Conservation (phyloP, 129 eudicot species). For the Lonicera japonica region DNA sequence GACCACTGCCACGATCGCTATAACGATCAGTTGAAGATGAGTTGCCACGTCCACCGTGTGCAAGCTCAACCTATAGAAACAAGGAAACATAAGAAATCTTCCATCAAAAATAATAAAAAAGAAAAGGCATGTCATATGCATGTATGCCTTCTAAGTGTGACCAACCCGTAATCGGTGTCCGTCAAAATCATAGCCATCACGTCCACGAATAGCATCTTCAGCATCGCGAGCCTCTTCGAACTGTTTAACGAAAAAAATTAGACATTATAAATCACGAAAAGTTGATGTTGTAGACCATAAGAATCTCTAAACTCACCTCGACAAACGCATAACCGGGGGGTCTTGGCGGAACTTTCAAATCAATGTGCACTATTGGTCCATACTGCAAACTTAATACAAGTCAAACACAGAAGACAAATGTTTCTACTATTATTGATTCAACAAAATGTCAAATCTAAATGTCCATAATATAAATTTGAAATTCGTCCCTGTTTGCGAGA, state of each 20-base stretch:
- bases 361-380: slow-evolving; percentile 85
- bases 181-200: slow-evolving; percentile 94
- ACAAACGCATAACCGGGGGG: slow-evolving; percentile 98
- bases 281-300: not conserved
- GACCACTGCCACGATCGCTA: slow-evolving; percentile 36
- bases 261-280: not conserved
- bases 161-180: slow-evolving; percentile 84
- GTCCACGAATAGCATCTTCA: slow-evolving; percentile 90
- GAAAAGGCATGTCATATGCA: slow-evolving; percentile 1
- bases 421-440: not conserved
- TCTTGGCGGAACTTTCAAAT: slow-evolving; percentile 91
- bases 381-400: slow-evolving; percentile 42
- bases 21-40: slow-evolving; percentile 67
- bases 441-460: not conserved
- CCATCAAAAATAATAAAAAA: not conserved
- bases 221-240: slow-evolving; percentile 96
- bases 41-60: slow-evolving; percentile 96
- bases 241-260: slow-evolving; percentile 21
- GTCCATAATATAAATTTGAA: not conserved
- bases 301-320: slow-evolving; percentile 52
- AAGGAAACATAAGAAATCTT: slow-evolving; percentile 8
- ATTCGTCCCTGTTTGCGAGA: not conserved
- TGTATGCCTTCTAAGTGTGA: slow-evolving; percentile 18
- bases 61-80: slow-evolving; percentile 72
- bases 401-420: slow-evolving; percentile 2